A percentile compares a stretch with the other conserved stretches of the same genome.
phyloP scores from a whole-genome alignment of 2,329 filamentous ascomycete genomes.

The Aspergillus amoenus region DNA sequence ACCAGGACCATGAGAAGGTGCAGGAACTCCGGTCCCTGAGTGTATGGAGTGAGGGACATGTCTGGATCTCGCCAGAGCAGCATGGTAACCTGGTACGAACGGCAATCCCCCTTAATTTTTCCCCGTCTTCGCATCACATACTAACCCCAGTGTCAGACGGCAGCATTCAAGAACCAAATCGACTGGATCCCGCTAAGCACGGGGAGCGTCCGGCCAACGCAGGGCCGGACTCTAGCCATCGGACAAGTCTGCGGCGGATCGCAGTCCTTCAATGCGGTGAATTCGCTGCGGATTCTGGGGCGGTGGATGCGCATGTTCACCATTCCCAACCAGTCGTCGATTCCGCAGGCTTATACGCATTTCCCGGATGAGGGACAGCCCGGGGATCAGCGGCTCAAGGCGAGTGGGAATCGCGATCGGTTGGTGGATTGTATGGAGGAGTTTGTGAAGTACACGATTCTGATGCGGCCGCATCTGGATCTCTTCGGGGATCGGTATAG shows the following conservation, averaged over 20 bases:
- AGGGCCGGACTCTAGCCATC: constrained; percentile 63
- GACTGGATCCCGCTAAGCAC: constrained; percentile 67
- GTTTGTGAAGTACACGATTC: constrained; percentile 66
- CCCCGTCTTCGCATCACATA: too few relatives aligned
- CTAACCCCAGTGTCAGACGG: constrained; percentile 44
- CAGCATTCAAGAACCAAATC: constrained; percentile 69
- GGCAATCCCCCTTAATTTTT: too few relatives aligned
- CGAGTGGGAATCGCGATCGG: constrained; percentile 58
- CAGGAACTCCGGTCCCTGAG: constrained; percentile 62
- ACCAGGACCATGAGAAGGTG: constrained; percentile 60
- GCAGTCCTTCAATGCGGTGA: constrained; percentile 68
- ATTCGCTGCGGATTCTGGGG: constrained; percentile 63
- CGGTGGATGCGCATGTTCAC: constrained; percentile 71
- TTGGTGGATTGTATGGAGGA: constrained; percentile 69
- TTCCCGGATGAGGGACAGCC: constrained; percentile 54
- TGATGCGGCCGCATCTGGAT: constrained; percentile 62
- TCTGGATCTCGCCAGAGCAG: constrained; percentile 67
- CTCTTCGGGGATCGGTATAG: constrained; percentile 64
- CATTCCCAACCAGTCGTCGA: constrained; percentile 65
- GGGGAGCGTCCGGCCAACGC: constrained; percentile 63
- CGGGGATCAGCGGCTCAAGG: constrained; percentile 52
- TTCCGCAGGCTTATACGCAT: constrained; percentile 64
- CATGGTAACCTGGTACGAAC: constrained; percentile 59
- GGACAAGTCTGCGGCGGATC: constrained; percentile 64
- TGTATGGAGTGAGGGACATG: constrained; percentile 64